Evolutionary conservation across 2,329 filamentous ascomycete species (phyloP).

Genomic region (Ampelomyces quisqualis): DNA sequence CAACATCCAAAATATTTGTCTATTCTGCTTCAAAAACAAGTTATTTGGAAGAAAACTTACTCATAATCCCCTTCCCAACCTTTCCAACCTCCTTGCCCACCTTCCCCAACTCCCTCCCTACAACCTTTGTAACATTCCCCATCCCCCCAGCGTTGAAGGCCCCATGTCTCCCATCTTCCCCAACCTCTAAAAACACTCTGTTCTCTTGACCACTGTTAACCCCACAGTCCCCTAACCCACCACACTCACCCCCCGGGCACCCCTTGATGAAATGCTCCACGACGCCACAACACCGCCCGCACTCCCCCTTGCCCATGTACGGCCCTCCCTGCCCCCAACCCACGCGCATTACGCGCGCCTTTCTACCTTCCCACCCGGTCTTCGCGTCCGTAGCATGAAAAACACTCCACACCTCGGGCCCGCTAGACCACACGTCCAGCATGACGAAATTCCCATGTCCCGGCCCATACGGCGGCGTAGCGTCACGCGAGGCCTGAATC

Average conservation of each 20-base stretch:
- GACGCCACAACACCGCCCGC: conserved; percentile 37
- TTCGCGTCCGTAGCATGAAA: conserved; percentile 51
- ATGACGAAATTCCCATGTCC: conserved; percentile 51
- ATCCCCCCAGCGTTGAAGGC: conserved; percentile 2
- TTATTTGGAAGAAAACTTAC: conserved; percentile 34
- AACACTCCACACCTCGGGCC: conserved; percentile 46
- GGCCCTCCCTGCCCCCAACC: conserved; percentile 42
- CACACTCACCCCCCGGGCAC: conserved; percentile 29
- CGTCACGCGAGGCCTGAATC: conserved; percentile 38
- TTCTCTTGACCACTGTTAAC: conserved; percentile 22
- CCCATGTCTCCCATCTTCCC: conserved; percentile 13
- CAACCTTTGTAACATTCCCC: conserved; percentile 3
- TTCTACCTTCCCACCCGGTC: conserved; percentile 50
- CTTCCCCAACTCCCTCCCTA: conserved; percentile 28
- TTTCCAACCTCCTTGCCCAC: conserved; percentile 20
- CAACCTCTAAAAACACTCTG: conserved; percentile 15
- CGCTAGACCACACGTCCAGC: conserved; percentile 34
- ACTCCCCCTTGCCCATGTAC: conserved; percentile 47
- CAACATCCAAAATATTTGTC: neutral
- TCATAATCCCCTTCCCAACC: conserved; percentile 21
- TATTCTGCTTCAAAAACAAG: neutral
- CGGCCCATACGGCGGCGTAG: conserved; percentile 47
- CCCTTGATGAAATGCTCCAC: conserved; percentile 37
- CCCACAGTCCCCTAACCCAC: conserved; percentile 25
- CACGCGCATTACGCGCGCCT: conserved; percentile 49